Percentiles rank a stretch among this genome's conserved stretches.
These are phyloP conservation scores for Biscogniauxia sp. DNA, from an alignment of 2,329 filamentous ascomycete species.

Conservation along the genomic window DNA sequence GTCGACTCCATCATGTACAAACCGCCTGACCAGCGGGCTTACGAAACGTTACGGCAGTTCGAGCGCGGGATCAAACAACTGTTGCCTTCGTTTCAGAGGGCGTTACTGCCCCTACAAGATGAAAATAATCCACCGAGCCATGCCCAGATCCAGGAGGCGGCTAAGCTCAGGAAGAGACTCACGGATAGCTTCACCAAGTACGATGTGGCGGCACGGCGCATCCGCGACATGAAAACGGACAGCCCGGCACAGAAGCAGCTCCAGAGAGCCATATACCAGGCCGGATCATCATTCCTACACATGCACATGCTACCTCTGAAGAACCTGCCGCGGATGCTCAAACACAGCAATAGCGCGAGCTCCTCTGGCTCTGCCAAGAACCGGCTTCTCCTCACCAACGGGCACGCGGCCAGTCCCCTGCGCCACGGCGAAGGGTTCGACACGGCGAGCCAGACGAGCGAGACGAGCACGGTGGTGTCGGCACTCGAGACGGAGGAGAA, in stretches of 20 bases:
- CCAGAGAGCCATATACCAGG: conserved; percentile 78
- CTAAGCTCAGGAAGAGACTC: conserved; percentile 83
- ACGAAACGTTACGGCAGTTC: conserved; percentile 81
- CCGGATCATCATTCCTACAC: conserved; percentile 80
- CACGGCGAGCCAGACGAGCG: conserved; percentile 48
- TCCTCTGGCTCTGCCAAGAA: conserved; percentile 34
- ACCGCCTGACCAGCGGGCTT: conserved; percentile 74
- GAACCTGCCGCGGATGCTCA: conserved; percentile 66
- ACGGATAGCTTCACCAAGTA: conserved; percentile 90
- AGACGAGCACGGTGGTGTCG: conserved; percentile 52
- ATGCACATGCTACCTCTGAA: conserved; percentile 89
- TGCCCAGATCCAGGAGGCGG: conserved; percentile 77
- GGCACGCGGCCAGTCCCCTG: conserved; percentile 36
- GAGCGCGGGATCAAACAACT: conserved; percentile 81
- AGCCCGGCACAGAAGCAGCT: conserved; percentile 71
- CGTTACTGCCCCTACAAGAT: conserved; percentile 68
- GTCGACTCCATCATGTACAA: conserved; percentile 64
- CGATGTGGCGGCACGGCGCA: conserved; percentile 73
- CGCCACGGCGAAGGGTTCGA: conserved; percentile 48
- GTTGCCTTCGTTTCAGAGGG: conserved; percentile 79
- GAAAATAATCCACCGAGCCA: conserved; percentile 48
- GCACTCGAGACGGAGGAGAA: conserved; percentile 79
- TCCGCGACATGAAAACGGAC: conserved; percentile 73
- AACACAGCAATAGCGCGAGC: conserved; percentile 40
- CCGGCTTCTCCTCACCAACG: conserved; percentile 36